Base-by-base conservation (phyloP, 805 yeast genomes). In the Metschnikowia shivogae region DNA sequence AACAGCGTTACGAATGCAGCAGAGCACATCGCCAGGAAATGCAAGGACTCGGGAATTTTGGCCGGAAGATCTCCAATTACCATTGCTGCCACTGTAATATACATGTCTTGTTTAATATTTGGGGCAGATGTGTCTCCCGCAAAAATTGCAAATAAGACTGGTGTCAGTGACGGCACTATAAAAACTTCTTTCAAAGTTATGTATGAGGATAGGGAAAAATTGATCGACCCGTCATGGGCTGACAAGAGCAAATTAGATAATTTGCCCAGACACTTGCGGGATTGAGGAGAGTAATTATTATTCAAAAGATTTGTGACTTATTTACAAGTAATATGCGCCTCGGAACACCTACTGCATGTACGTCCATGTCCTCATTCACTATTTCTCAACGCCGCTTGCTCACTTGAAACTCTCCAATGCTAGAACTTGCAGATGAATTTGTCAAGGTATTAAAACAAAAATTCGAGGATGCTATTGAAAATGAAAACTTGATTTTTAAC, bases 51-150 rank as follows among this genome's bases (percentile, higher is more conserved):
- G 50, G 97, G 97, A 45, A 95, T 92, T 32, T 74, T 93, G 59
- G 97, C 96, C 13, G 98, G 99, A 57, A 79, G 97, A 55, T 87
- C 97, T 3, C 99, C 99, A 26, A 90, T 90, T 44, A 92, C 99
- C 31, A 89, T 93, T 60, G 97, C 98, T 0, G 98, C 98, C 6
- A 95, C 97, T 1, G 95, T 93, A 5, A 92, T 93, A 39, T 93
- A 92, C 67, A 84, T 93, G 86, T 87, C 96, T 6, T 86, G 92
- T 4, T 71, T 87, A n/a, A 69, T 93, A n/a, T 90, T 90, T 62
- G 86, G 86, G 36, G 82, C 84, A 30, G 85, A 81, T 42, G 72
- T 88, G 31, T 73, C 86, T 3, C 90, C 96, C 0, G 68, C 84
- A 1, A 85, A 81, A 58, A 92, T 93, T 45, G 87, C 96, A 10